Percentiles rank a stretch among this genome's conserved stretches.
phyloP scores from a whole-genome alignment of 208 protist genomes.

The Trypanosoma caninum region DNA sequence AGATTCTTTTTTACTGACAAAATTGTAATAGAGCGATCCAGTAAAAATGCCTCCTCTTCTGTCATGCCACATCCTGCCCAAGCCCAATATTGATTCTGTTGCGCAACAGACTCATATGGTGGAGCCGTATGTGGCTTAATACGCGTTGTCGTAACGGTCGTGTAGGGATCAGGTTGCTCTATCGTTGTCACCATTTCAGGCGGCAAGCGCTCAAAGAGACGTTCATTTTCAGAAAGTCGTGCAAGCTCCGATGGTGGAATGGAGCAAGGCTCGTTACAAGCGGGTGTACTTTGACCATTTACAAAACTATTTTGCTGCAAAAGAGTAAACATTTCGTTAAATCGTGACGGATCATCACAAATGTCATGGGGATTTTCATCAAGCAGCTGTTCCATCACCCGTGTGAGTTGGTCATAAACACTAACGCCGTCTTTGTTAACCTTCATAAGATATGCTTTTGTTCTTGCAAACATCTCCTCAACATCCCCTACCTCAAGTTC shows the following conservation, averaged over 20 bases:
- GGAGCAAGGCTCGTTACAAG: constrained; percentile 53
- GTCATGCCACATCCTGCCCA: constrained; percentile 69
- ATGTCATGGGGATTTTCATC: constrained; percentile 79
- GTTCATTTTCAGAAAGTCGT: constrained; percentile 67
- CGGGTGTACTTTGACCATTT: constrained; percentile 65
- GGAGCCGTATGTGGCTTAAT: constrained; percentile 77
- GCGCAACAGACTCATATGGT: constrained; percentile 57
- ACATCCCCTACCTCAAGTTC: constrained; percentile 27
- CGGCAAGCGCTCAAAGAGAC: constrained; percentile 68
- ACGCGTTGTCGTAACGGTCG: constrained; percentile 87
- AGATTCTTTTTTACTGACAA: constrained; percentile 86
- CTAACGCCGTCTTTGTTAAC: constrained; percentile 86
- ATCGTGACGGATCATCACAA: constrained; percentile 56
- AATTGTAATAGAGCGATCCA: constrained; percentile 88
- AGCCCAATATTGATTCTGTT: constrained; percentile 77
- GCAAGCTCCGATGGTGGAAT: constrained; percentile 64
- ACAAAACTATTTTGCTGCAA: constrained; percentile 83
- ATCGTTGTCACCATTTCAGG: constrained; percentile 81
- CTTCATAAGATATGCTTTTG: constrained; percentile 88
- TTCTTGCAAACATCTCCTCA: constrained; percentile 70
- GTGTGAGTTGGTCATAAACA: constrained; percentile 89
- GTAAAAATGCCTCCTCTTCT: constrained; percentile 83
- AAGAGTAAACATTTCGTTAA: constrained; percentile 72
- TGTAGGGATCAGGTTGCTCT: constrained; percentile 89
- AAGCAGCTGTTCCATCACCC: constrained; percentile 79